phyloP scores from a whole-genome alignment of 106 monocot species.

The Iris macrosiphon region DNA sequence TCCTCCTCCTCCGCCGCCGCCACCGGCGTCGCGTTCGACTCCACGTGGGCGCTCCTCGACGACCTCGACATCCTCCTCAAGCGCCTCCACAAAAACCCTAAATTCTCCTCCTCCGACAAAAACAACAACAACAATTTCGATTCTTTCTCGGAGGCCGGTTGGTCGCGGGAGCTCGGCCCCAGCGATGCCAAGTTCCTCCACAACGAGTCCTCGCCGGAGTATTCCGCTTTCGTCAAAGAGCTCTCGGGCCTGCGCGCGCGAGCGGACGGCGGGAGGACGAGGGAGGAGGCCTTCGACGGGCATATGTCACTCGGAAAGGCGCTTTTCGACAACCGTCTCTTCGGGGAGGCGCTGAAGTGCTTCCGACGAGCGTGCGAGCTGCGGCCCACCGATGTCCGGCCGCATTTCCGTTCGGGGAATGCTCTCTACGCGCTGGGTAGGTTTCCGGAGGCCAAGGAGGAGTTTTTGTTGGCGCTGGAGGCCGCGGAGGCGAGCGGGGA shows the following conservation, averaged over 20 bases:
- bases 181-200: constrained; percentile 33
- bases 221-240: constrained; percentile 59
- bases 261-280: constrained; percentile 41
- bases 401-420: constrained; percentile 84
- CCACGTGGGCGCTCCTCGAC: constrained; percentile 66
- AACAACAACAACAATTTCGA: constrained; percentile 68
- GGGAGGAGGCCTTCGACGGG: constrained; percentile 90
- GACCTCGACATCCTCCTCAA: constrained; percentile 78
- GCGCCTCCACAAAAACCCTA: constrained; percentile 26
- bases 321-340: constrained; percentile 74
- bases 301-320: constrained; percentile 87
- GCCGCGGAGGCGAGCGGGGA: constrained; percentile 84
- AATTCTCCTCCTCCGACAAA: constrained; percentile 6
- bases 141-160: constrained; percentile 87
- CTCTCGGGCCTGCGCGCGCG: constrained; percentile 45
- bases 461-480: constrained; percentile 83
- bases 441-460: constrained; percentile 79
- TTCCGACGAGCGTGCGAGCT: constrained; percentile 89
- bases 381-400: constrained; percentile 72
- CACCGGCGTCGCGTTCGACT: constrained; percentile 54
- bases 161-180: constrained; percentile 69
- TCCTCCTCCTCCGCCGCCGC: constrained; percentile 30
- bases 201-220: constrained; percentile 62
- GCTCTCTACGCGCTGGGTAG: constrained; percentile 69
- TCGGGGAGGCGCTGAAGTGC: constrained; percentile 52